A percentile compares a stretch with the other conserved stretches of the same genome.
Conservation (phyloP, 2,329 filamentous ascomycete species). For the Ophiostoma piceae region DNA sequence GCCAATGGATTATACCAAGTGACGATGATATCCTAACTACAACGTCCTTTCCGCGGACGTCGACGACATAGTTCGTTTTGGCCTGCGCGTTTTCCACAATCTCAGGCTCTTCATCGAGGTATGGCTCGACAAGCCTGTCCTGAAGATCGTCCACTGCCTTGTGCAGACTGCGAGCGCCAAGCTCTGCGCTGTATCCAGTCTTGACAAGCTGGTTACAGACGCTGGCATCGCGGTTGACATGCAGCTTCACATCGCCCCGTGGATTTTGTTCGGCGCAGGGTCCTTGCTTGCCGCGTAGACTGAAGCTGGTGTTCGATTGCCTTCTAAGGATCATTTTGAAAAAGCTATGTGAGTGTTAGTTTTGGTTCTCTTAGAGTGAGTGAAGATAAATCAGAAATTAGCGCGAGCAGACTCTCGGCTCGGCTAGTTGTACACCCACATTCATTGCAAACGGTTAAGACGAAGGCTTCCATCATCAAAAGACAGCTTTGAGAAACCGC, state of each 20-base stretch:
- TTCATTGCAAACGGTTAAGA: background rate
- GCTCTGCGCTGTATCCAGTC: conserved; percentile 20
- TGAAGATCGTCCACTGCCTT: conserved; percentile 8
- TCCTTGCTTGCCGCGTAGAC: conserved; percentile 18
- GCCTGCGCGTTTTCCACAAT: background rate
- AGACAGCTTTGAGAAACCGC: background rate
- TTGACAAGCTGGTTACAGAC: conserved; percentile 17
- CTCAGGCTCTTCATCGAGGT: background rate
- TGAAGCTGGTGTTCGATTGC: background rate
- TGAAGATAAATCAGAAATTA: background rate
- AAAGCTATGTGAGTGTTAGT: background rate
- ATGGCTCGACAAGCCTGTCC: background rate
- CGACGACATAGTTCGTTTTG: background rate
- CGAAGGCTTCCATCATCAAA: background rate
- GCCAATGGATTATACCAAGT: too few species aligned
- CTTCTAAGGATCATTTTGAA: background rate
- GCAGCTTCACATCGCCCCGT: background rate
- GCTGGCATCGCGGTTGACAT: conserved; percentile 17
- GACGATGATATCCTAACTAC: background rate
- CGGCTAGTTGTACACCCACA: background rate
- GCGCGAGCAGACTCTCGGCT: background rate
- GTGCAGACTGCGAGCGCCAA: conserved; percentile 22
- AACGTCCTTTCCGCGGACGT: background rate
- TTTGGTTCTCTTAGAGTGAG: background rate
- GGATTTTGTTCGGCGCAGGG: background rate